Percentiles rank a stretch among this genome's conserved stretches.
phyloP scores from a whole-genome alignment of 148 eudicot species.

The Vaccinium macrocarpon region DNA sequence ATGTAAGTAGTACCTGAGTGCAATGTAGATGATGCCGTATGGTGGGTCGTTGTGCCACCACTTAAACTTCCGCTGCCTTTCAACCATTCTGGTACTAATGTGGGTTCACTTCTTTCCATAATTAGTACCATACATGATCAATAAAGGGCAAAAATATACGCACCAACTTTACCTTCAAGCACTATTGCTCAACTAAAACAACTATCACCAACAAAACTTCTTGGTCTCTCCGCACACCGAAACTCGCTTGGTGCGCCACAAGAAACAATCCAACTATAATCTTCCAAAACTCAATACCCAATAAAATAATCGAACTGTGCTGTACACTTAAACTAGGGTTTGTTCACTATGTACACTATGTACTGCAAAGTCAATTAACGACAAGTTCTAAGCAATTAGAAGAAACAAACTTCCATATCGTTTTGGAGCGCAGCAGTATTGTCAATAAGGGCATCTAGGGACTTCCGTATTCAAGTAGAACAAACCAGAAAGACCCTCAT shows the following conservation, averaged over 20 bases:
- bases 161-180: constrained; percentile 16
- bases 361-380: constrained; percentile 13
- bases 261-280: background rate
- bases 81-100: constrained; percentile 55
- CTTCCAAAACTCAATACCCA: background rate
- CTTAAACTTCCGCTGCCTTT: constrained; percentile 35
- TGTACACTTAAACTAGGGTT: constrained; percentile 19
- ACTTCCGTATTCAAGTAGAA: background rate
- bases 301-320: constrained; percentile 17
- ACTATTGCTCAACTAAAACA: constrained; percentile 15
- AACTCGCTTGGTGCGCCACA: background rate
- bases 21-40: constrained; percentile 19
- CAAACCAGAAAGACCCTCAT: background rate
- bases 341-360: constrained; percentile 14
- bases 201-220: background rate
- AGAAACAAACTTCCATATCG: background rate
- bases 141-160: background rate
- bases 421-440: background rate
- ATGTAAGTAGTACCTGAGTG: constrained; percentile 27
- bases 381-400: background rate
- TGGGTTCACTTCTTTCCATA: constrained; percentile 58
- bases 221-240: background rate
- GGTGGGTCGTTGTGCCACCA: constrained; percentile 26
- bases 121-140: constrained; percentile 31
- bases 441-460: constrained; percentile 8